Evolutionary conservation across 345 rosid genomes (phyloP), one percentile per base, ranked within the genome.

Genomic region (Ailanthus altissimus): DNA sequence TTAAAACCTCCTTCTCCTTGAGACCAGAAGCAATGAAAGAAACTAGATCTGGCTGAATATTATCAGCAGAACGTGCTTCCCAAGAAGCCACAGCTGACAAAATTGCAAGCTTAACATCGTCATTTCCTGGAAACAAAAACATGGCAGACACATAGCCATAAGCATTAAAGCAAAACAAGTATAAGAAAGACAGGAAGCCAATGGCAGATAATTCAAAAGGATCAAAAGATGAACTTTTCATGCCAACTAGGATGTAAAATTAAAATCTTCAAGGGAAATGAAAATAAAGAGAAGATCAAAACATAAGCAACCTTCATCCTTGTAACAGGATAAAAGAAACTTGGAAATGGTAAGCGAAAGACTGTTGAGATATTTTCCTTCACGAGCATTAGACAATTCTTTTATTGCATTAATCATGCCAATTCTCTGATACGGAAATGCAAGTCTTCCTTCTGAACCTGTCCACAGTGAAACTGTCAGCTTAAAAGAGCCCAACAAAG

Each of bases 401-500:
- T 90, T 91, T 80, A 96, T 78, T 43, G 92, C 90, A 82, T 84
- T 88, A 73, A 96, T 71, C 97, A 93, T 92, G 78, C 99, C 99
- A 77, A 85, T 86, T 80, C 98, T 91, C 81, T 96, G 99, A 80
- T 92, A 86, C 67, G 97, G 94, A 84, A 89, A 89, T 76, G 90
- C 87, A 76, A 96, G 93, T 75, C 98, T 90, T 74, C 99, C 99
- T 78, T 96, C 99, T 46, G 99, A 92, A 51, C 99, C 98, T 93
- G 85, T 71, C 76, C 59, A 82, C 47, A 76, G 71, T 64, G 47
- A 79, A 79, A 60, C 20, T 23, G 46, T 73, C 49, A 68, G 77
- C 74, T 75, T 76, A 67, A 28, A 73, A 68, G 43, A 80, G 3
- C 70, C 76, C 9, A 57, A 56, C 2, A 70, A 61, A 78, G 70